Base-by-base conservation (phyloP, 2,329 filamentous ascomycete genomes). In the Paraconiothyrium brasiliense region DNA sequence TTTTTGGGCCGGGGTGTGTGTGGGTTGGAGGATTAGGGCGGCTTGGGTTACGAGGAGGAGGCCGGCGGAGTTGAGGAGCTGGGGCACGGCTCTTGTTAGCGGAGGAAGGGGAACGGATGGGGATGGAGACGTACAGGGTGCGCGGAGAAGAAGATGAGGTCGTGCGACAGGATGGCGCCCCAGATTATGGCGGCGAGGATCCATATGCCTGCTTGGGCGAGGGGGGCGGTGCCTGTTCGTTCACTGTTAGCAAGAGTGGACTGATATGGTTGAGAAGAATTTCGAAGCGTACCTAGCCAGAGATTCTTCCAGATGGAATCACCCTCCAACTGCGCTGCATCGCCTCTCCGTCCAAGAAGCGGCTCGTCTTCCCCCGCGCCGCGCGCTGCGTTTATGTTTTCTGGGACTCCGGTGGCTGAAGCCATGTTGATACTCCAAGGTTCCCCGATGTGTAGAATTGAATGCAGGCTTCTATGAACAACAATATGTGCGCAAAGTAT, bases 21-120 rank as follows among this genome's bases (percentile, higher is more conserved):
- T 97, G 1, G 94, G 95, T 78, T 99, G 95, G 39, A 98, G 86
- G 68, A 95, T 82, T 56, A 98, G 88, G 67, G 94, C 88, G 58
- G 90, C 90, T 83, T 97, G 90, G 20, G 91, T 86, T 71, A 95
- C 84, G 60, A 92, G 84, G 64, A 97, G 84, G 61, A 97, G 78
- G 52, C 89, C 93, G 60, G 90, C 76, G 67, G 81, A 86, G 71
- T 87, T 87, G 68, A 86, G 78, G 14, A 86, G 79, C 83, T 84
- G 61, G 24, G 14, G 4, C 16, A 47, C 35, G 27, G 27, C 4
- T 30, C 37, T 43, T 49, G 62, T 71, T 63, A 68, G 65, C 57
- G 27, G 27, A 30, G 27, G 27, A n/a, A 24, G 13, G 24, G 24
- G 4, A 56, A 58, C 27, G 27, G 27, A 30, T 30, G 27, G 6